Percentiles rank a stretch among this genome's conserved stretches.
These are phyloP conservation scores for Anethum foeniculum DNA, from an alignment of 140 eudicot genomes.

Conservation along the genomic window DNA sequence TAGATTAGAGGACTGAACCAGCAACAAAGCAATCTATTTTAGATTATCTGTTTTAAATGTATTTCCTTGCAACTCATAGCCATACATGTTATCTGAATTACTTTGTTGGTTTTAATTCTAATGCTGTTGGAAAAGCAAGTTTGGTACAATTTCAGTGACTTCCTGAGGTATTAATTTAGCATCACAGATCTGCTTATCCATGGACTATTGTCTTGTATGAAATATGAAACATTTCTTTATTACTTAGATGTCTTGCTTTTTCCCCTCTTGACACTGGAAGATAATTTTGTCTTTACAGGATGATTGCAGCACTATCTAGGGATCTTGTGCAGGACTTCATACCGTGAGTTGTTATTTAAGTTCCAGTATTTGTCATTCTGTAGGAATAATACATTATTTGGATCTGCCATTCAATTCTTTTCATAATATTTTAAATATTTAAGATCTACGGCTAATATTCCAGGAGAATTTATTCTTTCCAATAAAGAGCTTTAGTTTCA, in stretches of 20 bases:
- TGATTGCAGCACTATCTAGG: slow-evolving; percentile 80
- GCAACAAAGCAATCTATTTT: background rate
- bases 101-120: background rate
- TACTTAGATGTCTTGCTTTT: background rate
- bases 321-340: slow-evolving; percentile 72
- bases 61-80: background rate
- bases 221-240: background rate
- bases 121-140: background rate
- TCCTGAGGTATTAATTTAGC: background rate
- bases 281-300: slow-evolving; percentile 34
- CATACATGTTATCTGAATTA: background rate
- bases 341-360: slow-evolving; percentile 47
- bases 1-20: background rate
- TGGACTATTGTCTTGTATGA: background rate
- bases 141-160: background rate
- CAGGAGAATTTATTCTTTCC: background rate
- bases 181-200: background rate
- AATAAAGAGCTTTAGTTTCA: background rate
- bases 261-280: slow-evolving; percentile 7
- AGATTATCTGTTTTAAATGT: background rate
- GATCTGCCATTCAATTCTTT: background rate
- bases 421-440: background rate
- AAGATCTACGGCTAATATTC: background rate
- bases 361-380: background rate
- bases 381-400: background rate